Evolutionary conservation across 1,284 basidiomycete genomes (phyloP).

Genomic region (Cutaneotrichosporon sp.): DNA sequence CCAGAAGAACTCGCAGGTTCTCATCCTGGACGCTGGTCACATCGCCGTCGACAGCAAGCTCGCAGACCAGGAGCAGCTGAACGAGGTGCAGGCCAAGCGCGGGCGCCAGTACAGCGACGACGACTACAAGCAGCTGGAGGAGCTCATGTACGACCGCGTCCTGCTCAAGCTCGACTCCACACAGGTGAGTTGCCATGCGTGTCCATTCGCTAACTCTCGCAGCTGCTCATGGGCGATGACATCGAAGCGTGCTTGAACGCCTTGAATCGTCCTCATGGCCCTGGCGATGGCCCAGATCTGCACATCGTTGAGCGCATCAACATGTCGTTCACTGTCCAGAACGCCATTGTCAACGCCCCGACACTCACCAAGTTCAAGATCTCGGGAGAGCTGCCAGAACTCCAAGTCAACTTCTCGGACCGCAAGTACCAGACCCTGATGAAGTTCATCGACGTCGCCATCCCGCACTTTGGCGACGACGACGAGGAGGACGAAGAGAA

Average conservation of each 20-base stretch:
- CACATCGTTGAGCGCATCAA: conserved; percentile 94
- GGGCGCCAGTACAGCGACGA: conserved; percentile 84
- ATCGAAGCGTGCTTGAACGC: conserved; percentile 79
- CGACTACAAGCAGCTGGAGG: conserved; percentile 85
- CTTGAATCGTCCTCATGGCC: conserved; percentile 59
- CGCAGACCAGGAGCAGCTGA: conserved; percentile 78
- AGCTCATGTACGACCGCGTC: conserved; percentile 95
- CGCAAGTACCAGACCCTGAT: conserved; percentile 93
- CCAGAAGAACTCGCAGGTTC: conserved; percentile 74
- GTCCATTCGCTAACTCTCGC: conserved; percentile 11
- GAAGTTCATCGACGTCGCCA: conserved; percentile 86
- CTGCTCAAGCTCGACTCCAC: conserved; percentile 82
- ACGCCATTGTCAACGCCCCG: conserved; percentile 86
- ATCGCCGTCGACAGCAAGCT: conserved; percentile 90
- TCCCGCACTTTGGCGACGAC: conserved; percentile 77
- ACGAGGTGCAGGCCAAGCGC: conserved; percentile 80
- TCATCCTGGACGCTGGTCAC: conserved; percentile 96
- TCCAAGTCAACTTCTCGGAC: conserved; percentile 94
- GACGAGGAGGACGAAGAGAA: conserved; percentile 11
- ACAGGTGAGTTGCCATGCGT: conserved; percentile 64
- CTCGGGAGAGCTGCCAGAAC: conserved; percentile 81
- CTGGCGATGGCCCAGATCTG: conserved; percentile 58
- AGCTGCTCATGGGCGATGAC: conserved; percentile 90
- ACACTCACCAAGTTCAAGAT: conserved; percentile 90
- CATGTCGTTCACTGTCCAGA: conserved; percentile 87